Percentiles rank a stretch among this genome's conserved stretches.
phyloP scores from a whole-genome alignment of 495 filamentous ascomycete genomes.

The Penicillium daleae region DNA sequence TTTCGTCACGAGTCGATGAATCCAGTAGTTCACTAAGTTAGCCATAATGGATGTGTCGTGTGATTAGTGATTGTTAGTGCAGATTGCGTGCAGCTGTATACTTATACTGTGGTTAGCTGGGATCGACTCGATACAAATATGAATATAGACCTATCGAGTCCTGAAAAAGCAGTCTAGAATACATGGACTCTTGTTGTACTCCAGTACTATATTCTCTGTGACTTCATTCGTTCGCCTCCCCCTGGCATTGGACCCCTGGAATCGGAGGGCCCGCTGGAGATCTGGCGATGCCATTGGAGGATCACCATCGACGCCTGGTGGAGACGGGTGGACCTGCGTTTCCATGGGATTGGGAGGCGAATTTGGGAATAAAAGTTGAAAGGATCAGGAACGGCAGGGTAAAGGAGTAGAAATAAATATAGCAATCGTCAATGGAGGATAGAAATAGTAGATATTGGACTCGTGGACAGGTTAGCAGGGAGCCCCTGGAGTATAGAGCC shows the following conservation, averaged over 20 bases:
- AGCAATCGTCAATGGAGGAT: not conserved
- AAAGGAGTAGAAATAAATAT: not conserved
- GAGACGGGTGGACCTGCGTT: constrained; percentile 24
- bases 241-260: constrained; percentile 11
- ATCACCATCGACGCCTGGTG: constrained; percentile 18
- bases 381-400: not conserved
- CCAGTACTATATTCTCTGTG: no score
- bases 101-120: no score
- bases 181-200: no score
- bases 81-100: not conserved
- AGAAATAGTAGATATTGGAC: not conserved
- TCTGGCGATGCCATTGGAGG: constrained; percentile 10
- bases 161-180: no score
- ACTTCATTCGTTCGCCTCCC: not conserved
- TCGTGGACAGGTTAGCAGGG: not conserved
- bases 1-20: no score
- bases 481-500: not conserved
- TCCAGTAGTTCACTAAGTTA: no score
- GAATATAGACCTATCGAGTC: not conserved
- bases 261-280: constrained; percentile 4
- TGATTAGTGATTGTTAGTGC: not conserved
- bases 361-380: not conserved
- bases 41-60: no score
- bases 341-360: constrained; percentile 12
- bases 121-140: no score